phyloP scores from a whole-genome alignment of 1,139 yeast species.

The Blastobotrys indianensis region DNA sequence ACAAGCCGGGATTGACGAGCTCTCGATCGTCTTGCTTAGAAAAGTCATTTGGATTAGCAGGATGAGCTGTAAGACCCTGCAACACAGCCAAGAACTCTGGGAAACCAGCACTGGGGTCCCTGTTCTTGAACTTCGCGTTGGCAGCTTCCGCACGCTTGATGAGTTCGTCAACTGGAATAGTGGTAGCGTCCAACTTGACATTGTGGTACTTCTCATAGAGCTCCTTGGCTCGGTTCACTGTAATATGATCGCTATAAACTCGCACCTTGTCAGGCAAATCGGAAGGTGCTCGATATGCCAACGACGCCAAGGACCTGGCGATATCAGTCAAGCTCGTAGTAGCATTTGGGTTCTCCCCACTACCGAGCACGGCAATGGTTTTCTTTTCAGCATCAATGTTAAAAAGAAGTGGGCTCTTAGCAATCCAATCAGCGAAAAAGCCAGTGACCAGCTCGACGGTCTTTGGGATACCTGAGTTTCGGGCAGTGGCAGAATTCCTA shows the following conservation, averaged over 20 bases:
- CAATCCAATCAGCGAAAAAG: conserved; percentile 1
- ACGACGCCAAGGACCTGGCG: background rate
- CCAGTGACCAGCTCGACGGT: conserved; percentile 1
- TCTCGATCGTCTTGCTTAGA: conserved; percentile 35
- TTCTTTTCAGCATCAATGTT: background rate
- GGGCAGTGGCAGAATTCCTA: background rate
- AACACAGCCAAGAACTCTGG: conserved; percentile 15
- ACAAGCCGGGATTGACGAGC: conserved; percentile 7
- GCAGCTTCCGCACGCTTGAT: background rate
- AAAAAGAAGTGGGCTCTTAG: background rate
- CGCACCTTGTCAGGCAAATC: conserved; percentile 2
- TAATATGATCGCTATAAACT: background rate
- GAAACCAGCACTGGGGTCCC: conserved; percentile 7
- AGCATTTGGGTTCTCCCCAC: background rate
- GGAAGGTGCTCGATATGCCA: background rate
- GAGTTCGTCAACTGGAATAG: conserved; percentile 13
- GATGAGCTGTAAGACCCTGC: conserved; percentile 29
- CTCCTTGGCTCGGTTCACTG: background rate
- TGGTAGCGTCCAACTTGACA: conserved; percentile 35
- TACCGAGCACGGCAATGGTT: background rate
- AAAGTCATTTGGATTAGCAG: conserved; percentile 40
- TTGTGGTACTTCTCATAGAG: conserved; percentile 26
- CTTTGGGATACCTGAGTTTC: background rate
- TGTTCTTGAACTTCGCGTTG: background rate
- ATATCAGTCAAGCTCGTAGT: conserved; percentile 1